phyloP scores from a whole-genome alignment of 2,329 filamentous ascomycete species.

The Phaeophleospora eucalypticola region DNA sequence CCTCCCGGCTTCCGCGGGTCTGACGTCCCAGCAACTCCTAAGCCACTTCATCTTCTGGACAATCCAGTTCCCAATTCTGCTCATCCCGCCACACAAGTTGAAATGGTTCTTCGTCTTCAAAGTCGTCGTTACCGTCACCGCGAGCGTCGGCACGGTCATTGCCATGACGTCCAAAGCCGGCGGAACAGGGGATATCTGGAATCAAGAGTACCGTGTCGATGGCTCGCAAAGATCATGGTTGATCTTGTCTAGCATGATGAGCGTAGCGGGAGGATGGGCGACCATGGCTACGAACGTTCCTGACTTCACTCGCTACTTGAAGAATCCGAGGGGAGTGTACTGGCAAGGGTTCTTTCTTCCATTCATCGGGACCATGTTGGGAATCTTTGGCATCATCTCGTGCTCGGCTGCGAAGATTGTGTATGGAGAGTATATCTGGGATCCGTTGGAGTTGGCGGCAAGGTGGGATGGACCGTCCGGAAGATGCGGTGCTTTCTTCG shows the following conservation, averaged over 20 bases:
- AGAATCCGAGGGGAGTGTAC: conserved; percentile 30
- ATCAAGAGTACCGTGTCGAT: conserved; percentile 27
- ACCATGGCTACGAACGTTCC: conserved; percentile 36
- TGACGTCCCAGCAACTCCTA: conserved; percentile 54
- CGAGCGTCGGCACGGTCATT: conserved; percentile 48
- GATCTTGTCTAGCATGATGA: conserved; percentile 29
- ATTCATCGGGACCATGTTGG: conserved; percentile 43
- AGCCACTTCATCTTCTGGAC: conserved; percentile 58
- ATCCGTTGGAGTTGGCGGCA: conserved; percentile 35
- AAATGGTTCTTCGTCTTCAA: conserved; percentile 37
- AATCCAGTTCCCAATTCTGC: conserved; percentile 51
- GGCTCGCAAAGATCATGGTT: conserved; percentile 26
- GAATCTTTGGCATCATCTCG: conserved; percentile 55
- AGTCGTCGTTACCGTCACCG: conserved; percentile 46
- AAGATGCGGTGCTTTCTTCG: conserved; percentile 33
- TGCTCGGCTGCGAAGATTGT: conserved; percentile 53
- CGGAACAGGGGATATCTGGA: conserved; percentile 29
- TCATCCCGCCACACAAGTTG: conserved; percentile 50
- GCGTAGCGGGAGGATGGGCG: conserved; percentile 29
- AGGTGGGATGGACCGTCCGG: conserved; percentile 30
- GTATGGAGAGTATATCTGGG: conserved; percentile 46
- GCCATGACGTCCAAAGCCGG: conserved; percentile 28
- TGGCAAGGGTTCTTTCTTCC: conserved; percentile 43
- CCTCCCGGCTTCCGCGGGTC: conserved; percentile 49
- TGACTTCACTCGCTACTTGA: conserved; percentile 36